Evolutionary conservation across 148 eudicot genomes (phyloP), one percentile per base, ranked within the genome.

Genomic region (Rhododendron henanense): DNA sequence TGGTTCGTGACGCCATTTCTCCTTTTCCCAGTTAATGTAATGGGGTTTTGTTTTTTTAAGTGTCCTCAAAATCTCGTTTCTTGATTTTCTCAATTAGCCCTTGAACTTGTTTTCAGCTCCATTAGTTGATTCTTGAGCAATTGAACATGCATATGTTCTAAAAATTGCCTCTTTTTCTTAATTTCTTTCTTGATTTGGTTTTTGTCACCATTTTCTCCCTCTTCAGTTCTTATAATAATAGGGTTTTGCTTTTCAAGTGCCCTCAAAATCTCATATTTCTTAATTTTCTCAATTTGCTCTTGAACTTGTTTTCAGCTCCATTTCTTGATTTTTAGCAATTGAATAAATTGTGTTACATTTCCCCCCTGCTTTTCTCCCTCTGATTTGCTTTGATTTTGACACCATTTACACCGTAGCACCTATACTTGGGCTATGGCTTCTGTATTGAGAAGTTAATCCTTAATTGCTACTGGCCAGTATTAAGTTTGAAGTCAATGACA

Each of bases 401-500:
- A 2, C 28, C 71, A 65, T 65, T n/a, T 65, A 65, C 71, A 8
- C 31, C 31, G 28, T n/a, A n/a, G 11, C 33, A 65, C 71, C 28
- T 10, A 9, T 8, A 0, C 28, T 65, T 65, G 71, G 71, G 31
- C 28, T 9, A 63, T 63, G 71, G 3, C 28, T 57, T 63, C 28
- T 65, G 28, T 31, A 33, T 1, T 31, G 77, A 31, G 6, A 13
- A 28, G 37, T 33, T 33, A 73, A 78, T 41, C 48, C 23, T 61
- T n/a, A 39, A 57, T 79, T 47, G 15, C n/a, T 28, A 2, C 18
- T 25, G 81, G 78, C 39, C 39, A 69, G 87, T 71, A 44, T 53
- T 53, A 31, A 86, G 6, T 82, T 76, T 69, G 63, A 71, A 59
- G 44, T 28, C 61, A 87, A 59, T 87, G 33, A 61, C 50, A 2